These are phyloP conservation scores for Cyathus striatus DNA, from an alignment of 768 basidiomycete species.

Conservation along the genomic window DNA sequence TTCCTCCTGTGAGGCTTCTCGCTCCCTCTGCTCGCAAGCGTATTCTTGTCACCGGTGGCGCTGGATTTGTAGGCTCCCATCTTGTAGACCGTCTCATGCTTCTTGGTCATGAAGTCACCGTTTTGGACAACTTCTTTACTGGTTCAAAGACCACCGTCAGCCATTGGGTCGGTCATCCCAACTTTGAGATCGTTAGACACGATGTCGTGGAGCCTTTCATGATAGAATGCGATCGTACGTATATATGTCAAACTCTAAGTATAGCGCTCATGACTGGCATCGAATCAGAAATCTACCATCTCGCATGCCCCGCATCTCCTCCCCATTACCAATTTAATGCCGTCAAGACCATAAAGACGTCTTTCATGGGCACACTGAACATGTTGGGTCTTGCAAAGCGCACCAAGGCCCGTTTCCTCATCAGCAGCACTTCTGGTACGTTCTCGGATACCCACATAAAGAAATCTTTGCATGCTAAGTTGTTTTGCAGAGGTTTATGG, in stretches of 20 bases:
- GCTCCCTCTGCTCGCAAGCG: constrained; percentile 77
- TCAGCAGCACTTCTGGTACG: constrained; percentile 89
- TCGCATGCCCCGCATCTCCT: constrained; percentile 96
- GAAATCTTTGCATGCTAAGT: constrained; percentile 5
- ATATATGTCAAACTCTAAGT: constrained; percentile 4
- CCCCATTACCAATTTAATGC: constrained; percentile 98
- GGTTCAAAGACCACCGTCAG: constrained; percentile 96
- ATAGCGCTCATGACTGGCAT: constrained; percentile 8
- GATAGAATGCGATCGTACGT: constrained; percentile 96
- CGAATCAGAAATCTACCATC: constrained; percentile 86
- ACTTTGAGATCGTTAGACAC: constrained; percentile 97
- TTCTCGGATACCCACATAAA: constrained; percentile 4
- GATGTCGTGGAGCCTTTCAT: constrained; percentile 97
- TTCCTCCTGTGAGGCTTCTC: constrained; percentile 89
- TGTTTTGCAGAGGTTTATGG: constrained; percentile 83
- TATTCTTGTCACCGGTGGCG: constrained; percentile 92
- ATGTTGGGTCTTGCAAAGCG: constrained; percentile 98
- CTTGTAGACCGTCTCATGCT: constrained; percentile 97
- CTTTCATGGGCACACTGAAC: constrained; percentile 96
- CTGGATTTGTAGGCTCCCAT: constrained; percentile 99
- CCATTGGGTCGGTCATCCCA: constrained; percentile 96
- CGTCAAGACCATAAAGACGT: constrained; percentile 97
- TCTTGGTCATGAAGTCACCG: constrained; percentile 95
- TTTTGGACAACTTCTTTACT: constrained; percentile 98
- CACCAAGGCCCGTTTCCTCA: constrained; percentile 94